phyloP scores from a whole-genome alignment of 1,284 basidiomycete species.

The Cutaneotrichosporon cutaneum region DNA sequence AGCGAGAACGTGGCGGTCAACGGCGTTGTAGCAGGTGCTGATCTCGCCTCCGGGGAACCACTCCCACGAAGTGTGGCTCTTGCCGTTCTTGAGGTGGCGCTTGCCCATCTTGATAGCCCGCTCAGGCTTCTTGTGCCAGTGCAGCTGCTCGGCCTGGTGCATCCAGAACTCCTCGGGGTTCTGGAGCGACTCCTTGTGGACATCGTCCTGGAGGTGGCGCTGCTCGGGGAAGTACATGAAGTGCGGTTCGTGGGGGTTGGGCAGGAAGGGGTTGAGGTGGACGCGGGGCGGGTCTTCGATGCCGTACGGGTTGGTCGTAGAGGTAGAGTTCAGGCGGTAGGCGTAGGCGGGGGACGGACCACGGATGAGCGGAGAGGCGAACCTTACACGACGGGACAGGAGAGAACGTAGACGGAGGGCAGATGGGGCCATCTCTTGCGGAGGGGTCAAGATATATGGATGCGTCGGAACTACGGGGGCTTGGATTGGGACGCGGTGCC shows the following conservation, averaged over 20 bases:
- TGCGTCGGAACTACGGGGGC: constrained; percentile 2
- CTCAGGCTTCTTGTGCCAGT: constrained; percentile 28
- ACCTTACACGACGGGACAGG: constrained; percentile 4
- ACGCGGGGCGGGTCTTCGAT: neutral
- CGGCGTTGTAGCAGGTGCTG: constrained; percentile 26
- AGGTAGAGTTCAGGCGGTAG: neutral
- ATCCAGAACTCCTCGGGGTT: constrained; percentile 28
- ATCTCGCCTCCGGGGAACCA: constrained; percentile 30
- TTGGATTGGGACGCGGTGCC: constrained; percentile 7
- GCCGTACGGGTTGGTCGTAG: neutral
- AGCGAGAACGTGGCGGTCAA: constrained; percentile 27
- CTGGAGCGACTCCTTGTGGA: constrained; percentile 22
- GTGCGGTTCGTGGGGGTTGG: neutral
- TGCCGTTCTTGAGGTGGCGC: constrained; percentile 15
- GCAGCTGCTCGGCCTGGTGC: constrained; percentile 25
- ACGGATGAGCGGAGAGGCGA: constrained; percentile 8
- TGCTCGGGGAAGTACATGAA: constrained; percentile 7
- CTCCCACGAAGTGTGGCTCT: constrained; percentile 24
- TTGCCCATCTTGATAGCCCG: constrained; percentile 13
- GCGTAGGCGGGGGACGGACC: neutral
- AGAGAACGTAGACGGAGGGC: neutral
- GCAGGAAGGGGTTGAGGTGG: constrained; percentile 6
- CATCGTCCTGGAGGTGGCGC: constrained; percentile 23
- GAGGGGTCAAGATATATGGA: neutral
- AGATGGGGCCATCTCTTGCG: constrained; percentile 2